These are phyloP conservation scores for Drechmeria coniospora DNA, from an alignment of 2,329 filamentous ascomycete genomes.

Conservation along the genomic window DNA sequence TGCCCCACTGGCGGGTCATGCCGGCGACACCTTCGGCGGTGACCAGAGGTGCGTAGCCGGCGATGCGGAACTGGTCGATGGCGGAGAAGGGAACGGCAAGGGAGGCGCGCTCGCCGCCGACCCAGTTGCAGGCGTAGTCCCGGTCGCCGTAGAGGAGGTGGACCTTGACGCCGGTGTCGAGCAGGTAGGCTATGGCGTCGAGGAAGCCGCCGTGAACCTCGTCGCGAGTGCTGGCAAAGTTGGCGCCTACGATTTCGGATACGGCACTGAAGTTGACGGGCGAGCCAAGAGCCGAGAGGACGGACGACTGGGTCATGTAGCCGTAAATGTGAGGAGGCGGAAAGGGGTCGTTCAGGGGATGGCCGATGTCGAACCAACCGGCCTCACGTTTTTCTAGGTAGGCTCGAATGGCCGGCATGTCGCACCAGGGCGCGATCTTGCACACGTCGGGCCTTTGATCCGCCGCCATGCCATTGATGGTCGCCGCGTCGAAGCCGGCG, in stretches of 20 bases:
- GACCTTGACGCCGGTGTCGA: constrained; percentile 49
- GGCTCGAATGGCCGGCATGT: constrained; percentile 35
- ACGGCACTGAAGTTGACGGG: constrained; percentile 40
- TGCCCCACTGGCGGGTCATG: constrained; percentile 59
- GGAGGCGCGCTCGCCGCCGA: constrained; percentile 56
- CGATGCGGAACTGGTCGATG: constrained; percentile 29
- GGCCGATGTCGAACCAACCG: constrained; percentile 46
- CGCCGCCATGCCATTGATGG: constrained; percentile 16
- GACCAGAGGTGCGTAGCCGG: constrained; percentile 56
- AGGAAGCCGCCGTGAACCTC: constrained; percentile 35
- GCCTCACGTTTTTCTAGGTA: constrained; percentile 39
- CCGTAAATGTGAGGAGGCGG: constrained; percentile 44
- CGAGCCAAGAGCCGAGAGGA: constrained; percentile 45
- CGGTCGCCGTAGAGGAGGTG: constrained; percentile 54
- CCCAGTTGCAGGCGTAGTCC: constrained; percentile 47
- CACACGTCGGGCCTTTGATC: constrained; percentile 15
- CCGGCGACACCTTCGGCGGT: constrained; percentile 50
- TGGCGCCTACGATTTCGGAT: constrained; percentile 24
- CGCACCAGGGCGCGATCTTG: constrained; percentile 34
- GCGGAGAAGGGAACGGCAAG: constrained; percentile 41
- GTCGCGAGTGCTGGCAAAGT: constrained; percentile 47
- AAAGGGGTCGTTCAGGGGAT: constrained; percentile 41
- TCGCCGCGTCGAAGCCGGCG: constrained; percentile 34
- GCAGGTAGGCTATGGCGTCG: constrained; percentile 39
- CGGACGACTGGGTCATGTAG: constrained; percentile 42